Base-by-base conservation (phyloP, 179 eudicot genomes). In the Heliamphora ciliata region DNA sequence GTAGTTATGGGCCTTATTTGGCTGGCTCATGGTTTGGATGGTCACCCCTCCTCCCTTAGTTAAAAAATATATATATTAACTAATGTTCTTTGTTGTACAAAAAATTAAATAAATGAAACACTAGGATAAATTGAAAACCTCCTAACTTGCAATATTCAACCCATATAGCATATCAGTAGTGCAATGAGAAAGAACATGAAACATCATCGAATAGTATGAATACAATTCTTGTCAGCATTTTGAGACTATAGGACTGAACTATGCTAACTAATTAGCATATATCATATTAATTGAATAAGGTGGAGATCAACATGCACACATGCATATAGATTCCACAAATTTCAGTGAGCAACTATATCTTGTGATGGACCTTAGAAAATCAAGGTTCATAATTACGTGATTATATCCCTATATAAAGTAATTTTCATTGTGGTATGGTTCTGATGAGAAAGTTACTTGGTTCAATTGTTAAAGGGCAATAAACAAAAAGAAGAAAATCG, bases 301-400 rank as follows among this genome's bases (percentile, higher is more conserved):
- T 8, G 1, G 18, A 74, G 68, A 79, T 79, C 18, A 80, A 73
- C 21, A 55, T 14, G 83, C 84, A 81, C 83, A 82, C 85, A 60
- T 66, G 55, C 74, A 48, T 40, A 63, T 70, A 74, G 81, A 75
- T 80, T 84, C 85, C 85, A 84, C 59, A 66, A 82, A 80, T 70
- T 71, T 82, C 79, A 60, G 21, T 15, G 72, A 73, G 58, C 65
- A 77, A 83, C 81, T 74, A 84, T 86, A 82, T 82, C 80, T 73
- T 59, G 59, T 76, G 21, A 77, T 83, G 72, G 54, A 78, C 64
- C 64, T 14, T 72, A 64, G 80, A 77, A 50, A 74, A 86, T 83
- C 67, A 86, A 79, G 47, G 61, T 79, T 74, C 79, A 82, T 85
- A 82, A 85, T 82, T 47, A 76, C 78, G 44, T 47, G 74, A 71